phyloP scores from a whole-genome alignment of 2,329 filamentous ascomycete species.

The Fusarium napiforme region DNA sequence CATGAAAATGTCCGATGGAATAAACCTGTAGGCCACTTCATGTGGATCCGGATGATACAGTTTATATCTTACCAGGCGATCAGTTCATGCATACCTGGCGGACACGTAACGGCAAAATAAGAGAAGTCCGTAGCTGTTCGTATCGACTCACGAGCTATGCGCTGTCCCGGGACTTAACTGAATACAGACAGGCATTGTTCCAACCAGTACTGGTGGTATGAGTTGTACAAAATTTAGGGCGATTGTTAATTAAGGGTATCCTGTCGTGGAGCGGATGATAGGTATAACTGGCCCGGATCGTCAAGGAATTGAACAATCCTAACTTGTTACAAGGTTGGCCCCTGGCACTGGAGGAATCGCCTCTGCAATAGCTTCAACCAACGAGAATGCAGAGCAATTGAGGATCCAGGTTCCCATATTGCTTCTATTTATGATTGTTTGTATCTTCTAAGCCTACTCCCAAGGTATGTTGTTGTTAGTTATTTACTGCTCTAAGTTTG shows the following conservation, averaged over 20 bases:
- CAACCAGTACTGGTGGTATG: conserved; percentile 17
- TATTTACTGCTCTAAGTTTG: not conserved
- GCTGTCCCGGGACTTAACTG: conserved; percentile 15
- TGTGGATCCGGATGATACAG: not conserved
- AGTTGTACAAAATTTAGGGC: conserved; percentile 16
- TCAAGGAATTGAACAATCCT: conserved; percentile 16
- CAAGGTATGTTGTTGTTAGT: not conserved
- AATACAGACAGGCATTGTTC: conserved; percentile 20
- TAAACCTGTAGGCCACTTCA: not conserved
- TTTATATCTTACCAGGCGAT: not conserved
- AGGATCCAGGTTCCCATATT: conserved; percentile 23
- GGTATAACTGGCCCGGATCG: conserved; percentile 14
- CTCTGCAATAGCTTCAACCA: conserved; percentile 9
- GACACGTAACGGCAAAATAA: conserved; percentile 27
- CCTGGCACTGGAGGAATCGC: conserved; percentile 18
- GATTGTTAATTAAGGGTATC: conserved; percentile 15
- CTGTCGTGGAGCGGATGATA: conserved; percentile 3
- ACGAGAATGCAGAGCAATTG: not conserved
- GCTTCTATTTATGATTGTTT: not conserved
- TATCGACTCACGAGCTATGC: conserved; percentile 25
- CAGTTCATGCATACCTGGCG: conserved; percentile 2
- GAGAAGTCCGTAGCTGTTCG: conserved; percentile 18
- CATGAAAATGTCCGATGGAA: not conserved
- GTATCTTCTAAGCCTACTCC: not conserved
- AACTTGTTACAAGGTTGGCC: conserved; percentile 16